Evolutionary conservation across 352 stramenopile species (phyloP).

Genomic region (Pythium grandisporangium): DNA sequence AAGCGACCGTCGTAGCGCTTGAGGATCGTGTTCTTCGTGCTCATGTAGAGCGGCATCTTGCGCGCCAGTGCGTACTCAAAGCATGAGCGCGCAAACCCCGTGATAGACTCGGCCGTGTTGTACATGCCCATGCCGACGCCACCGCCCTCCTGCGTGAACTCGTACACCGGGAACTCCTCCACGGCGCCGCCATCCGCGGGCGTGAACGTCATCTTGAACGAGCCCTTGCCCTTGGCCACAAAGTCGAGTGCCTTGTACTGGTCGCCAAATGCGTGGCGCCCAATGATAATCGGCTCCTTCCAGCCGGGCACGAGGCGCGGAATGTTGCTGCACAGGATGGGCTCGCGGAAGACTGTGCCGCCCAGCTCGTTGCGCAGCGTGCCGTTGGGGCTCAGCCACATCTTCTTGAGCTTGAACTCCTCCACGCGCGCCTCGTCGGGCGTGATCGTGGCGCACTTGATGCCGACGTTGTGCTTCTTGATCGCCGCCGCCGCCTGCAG

Average conservation of each 20-base stretch:
- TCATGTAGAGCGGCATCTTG: conserved; percentile 76
- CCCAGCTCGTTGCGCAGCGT: conserved; percentile 81
- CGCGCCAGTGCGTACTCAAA: conserved; percentile 54
- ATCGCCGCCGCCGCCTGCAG: conserved; percentile 73
- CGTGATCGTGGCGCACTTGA: conserved; percentile 88
- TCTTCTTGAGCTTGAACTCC: conserved; percentile 82
- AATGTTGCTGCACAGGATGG: conserved; percentile 83
- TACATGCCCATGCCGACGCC: conserved; percentile 86
- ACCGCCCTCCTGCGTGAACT: conserved; percentile 58
- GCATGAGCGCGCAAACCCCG: conserved; percentile 52
- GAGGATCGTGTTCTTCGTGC: conserved; percentile 89
- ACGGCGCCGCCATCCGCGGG: conserved; percentile 35
- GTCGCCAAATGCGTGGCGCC: conserved; percentile 82
- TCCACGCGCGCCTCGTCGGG: conserved; percentile 75
- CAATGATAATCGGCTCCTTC: conserved; percentile 84
- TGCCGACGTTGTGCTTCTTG: conserved; percentile 69
- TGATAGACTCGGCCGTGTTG: conserved; percentile 83
- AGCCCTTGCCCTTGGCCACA: conserved; percentile 49
- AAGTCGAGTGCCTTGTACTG: conserved; percentile 86
- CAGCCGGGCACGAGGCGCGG: conserved; percentile 79
- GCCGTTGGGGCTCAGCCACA: conserved; percentile 79
- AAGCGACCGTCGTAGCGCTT: conserved; percentile 85
- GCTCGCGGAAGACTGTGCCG: conserved; percentile 86
- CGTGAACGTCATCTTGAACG: conserved; percentile 77
- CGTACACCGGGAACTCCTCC: conserved; percentile 72